Base-by-base conservation (phyloP, 1,139 yeast species). In the Keqinozyma sinolaborantium region DNA sequence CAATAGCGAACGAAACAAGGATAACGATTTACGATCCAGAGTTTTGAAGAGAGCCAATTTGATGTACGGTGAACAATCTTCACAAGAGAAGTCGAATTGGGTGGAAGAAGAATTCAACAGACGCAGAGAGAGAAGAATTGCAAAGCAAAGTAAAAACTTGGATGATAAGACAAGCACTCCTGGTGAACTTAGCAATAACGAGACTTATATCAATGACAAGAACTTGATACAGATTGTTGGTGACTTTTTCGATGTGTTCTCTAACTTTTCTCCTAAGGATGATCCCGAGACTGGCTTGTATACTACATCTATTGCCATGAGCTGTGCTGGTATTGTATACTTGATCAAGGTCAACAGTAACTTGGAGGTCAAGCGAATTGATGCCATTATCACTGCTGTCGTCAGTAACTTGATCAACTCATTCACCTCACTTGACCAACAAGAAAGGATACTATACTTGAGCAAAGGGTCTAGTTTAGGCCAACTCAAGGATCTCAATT, bases 1-100 rank as follows among this genome's bases (percentile, higher is more conserved):
- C 23, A 88, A 90, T 52, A 73, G 76, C 11, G 83, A 83, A 40
- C 70, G 94, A 41, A 90, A 90, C 53, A 82, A 86, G 58, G 96
- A 87, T 52, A 83, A 85, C 46, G 97, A 90, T 52, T 61, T 90
- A 37, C 70, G 95, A 32, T 77, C 85, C 1, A 66, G 97, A 33
- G 83, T 92, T 16, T 70, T 75, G 39, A 81, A 80, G 43, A 66
- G 92, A 28, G 97, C 97, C 0, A 65, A 64, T 26, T 58, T 60
- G 13, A 60, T 83, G 42, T 88, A 78, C 58, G 95, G 96, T 1
- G 70, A 65, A 9, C 65, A 60, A 3, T 79, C 71, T 4, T 67
- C 79, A 6, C 61, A 71, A 4, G 75, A 65, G 11, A 77, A 77
- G 45, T 53, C 60, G n/a, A 64, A 71, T 29, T 90, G 97, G 97